Conservation (phyloP, 768 basidiomycete species). For the Kwoniella newhampshirensis region DNA sequence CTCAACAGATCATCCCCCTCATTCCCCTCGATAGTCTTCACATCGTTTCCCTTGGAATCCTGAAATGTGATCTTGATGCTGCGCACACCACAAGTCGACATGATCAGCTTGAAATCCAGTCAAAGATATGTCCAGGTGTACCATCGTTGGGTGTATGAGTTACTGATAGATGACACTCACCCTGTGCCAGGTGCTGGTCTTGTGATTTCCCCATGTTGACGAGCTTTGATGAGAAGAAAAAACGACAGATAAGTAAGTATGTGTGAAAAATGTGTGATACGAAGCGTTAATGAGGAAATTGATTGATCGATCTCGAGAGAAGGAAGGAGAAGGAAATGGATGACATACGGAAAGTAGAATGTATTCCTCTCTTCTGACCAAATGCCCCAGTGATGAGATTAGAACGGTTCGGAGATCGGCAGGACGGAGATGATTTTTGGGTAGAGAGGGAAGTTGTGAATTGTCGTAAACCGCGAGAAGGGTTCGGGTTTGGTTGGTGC, state of each 20-base stretch:
- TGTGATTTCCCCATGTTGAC: conserved; percentile 42
- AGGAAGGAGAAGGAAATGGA: too few relatives aligned
- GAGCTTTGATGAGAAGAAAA: too few relatives aligned
- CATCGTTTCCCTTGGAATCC: conserved; percentile 75
- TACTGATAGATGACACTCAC: conserved; percentile 17
- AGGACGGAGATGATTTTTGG: neutral
- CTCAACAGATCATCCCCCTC: conserved; percentile 91
- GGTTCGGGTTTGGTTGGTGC: too few relatives aligned
- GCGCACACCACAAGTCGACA: neutral
- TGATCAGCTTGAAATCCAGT: neutral
- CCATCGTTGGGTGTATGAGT: neutral
- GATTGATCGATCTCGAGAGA: too few relatives aligned
- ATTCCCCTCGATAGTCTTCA: conserved; percentile 86
- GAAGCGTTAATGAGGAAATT: too few relatives aligned
- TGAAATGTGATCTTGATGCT: conserved; percentile 90
- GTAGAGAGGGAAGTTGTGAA: neutral
- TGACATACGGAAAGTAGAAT: conserved; percentile 9
- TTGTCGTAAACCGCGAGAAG: too few relatives aligned
- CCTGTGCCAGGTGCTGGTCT: conserved; percentile 48
- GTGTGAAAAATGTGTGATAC: too few relatives aligned
- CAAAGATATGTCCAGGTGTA: neutral
- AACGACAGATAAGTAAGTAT: too few relatives aligned
- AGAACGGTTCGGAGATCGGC: neutral
- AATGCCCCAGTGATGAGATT: neutral
- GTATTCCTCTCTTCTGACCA: neutral